Base-by-base conservation (phyloP, 2,329 filamentous ascomycete species). In the Fusarium globosum region DNA sequence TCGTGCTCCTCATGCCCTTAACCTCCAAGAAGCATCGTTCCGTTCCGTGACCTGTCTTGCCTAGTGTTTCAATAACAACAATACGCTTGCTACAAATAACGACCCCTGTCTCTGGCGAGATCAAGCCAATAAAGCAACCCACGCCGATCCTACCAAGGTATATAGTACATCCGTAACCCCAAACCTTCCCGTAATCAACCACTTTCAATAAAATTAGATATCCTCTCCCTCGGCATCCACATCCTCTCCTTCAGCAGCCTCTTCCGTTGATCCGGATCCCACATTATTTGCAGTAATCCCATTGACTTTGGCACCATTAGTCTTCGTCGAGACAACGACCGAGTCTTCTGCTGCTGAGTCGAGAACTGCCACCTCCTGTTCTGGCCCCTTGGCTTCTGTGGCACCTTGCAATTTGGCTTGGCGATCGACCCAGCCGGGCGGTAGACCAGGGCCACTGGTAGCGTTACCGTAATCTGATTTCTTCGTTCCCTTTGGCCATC, bases 391-490 rank as follows among this genome's bases (percentile, higher is more conserved):
- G 14, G 61, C 76, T 58, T 76, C 74, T 3, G 65, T 57, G 28
- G 75, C 61, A 36, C 56, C 63, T 18, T 60, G 68, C 13, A 76
- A 26, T 13, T 71, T 72, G 3, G 73, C 53, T 58, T 77, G 76
- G 60, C 72, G 82, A 53, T 84, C 82, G 23, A 76, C 77, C 89
- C 89, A 90, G 0, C 85, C 85, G 6, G 90, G 90, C 2, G 90
- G 90, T 23, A 92, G 81, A 5, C 90, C 90, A 6, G 90, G 90
- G 2, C 90, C 90, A 74, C 90, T 91, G 39, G 89, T 88, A 1
- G 90, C 90, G 69, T 91, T 91, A 0, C 90, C 90, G 64, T 92
- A 92, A 76, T 92, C 90, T 43, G 88, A 88, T 79, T 92, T 92
- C 80, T 91, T 92, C 0, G 90, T 91, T 10, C 90, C 90, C 78